Base-by-base conservation (phyloP, 1,139 yeast species). In the Yamadazyma sp. region DNA sequence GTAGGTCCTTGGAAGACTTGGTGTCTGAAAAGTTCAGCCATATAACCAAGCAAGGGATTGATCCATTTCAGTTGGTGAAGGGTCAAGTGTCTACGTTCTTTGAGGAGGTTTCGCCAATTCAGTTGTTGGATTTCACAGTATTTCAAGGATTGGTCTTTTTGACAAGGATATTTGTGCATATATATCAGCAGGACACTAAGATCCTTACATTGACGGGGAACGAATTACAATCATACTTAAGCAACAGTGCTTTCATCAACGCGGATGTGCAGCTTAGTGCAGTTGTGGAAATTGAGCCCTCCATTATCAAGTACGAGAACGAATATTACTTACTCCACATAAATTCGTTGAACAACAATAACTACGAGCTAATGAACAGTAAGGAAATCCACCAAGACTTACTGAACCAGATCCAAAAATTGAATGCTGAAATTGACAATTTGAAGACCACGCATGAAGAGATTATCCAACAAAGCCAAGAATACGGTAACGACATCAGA, bases 61-160 rank as follows among this genome's bases (percentile, higher is more conserved):
- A 61, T 37, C 48, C 68, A 39, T 51, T 51, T 18, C 45, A 47
- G 5, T 45, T 66, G 18, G 58, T 60, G 44, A 59, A 61, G 47
- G 47, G 48, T 17, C 39, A 57, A 10, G 41, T 66, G 10, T 55
- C 53, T 41, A 51, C 50, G 15, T 57, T 64, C 28, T 61, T 66
- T 31, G 49, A 37, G 2, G 37, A 36, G 3, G 39, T 27, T 3
- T 43, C 10, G 16, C 22, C 22, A 40, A 40, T 57, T 17, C 49
- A 47, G 34, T 42, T 66, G 2, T 50, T 70, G 29, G 77, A 72
- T 46, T 61, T 68, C 36, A 50, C 69, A 10, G 54, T 70, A 10
- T 60, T 72, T 40, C 73, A 71, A 50, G 77, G 77, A 4, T 62
- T 66, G 44, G 69, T 64, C 44, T 64, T 64, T 40, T 45, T 70